Evolutionary conservation across 768 basidiomycete species (phyloP).

Genomic region (Collybia mongolica): DNA sequence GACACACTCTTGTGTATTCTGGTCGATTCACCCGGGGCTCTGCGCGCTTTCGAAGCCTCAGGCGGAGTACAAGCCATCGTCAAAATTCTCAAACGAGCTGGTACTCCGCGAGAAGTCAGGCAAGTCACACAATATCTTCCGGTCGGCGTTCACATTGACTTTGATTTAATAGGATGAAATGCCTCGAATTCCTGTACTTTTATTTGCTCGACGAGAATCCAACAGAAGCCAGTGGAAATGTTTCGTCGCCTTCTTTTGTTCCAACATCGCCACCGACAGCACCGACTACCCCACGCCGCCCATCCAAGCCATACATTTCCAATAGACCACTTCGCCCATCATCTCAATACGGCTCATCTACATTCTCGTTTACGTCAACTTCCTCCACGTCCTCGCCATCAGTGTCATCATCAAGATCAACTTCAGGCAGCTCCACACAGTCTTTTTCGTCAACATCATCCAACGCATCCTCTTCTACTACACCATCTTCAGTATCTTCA

Average conservation of each 20-base stretch:
- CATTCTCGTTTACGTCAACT: conserved; percentile 25
- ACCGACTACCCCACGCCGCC: conserved; percentile 38
- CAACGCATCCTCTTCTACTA: conserved; percentile 38
- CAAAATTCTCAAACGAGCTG: conserved; percentile 83
- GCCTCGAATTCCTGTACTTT: conserved; percentile 92
- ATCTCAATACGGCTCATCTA: conserved; percentile 39
- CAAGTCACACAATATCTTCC: conserved; percentile 29
- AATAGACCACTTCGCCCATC: conserved; percentile 33
- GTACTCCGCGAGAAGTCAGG: conserved; percentile 87
- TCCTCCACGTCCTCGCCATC: conserved; percentile 16
- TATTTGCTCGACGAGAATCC: conserved; percentile 85
- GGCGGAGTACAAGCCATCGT: conserved; percentile 81
- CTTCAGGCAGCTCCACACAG: conserved; percentile 38
- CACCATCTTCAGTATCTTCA: conserved; percentile 34
- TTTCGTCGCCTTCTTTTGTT: conserved; percentile 9
- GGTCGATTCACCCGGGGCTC: conserved; percentile 77
- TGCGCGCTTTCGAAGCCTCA: conserved; percentile 76
- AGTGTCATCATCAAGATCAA: conserved; percentile 32
- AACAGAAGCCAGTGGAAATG: conserved; percentile 15
- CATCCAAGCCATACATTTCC: conserved; percentile 37
- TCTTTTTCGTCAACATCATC: conserved; percentile 44
- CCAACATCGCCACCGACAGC: conserved; percentile 30
- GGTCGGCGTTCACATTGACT: background rate
- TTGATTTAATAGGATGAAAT: conserved; percentile 75
- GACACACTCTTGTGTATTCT: conserved; percentile 86